phyloP scores from a whole-genome alignment of 495 filamentous ascomycete genomes.

The Copromyces sp. region DNA sequence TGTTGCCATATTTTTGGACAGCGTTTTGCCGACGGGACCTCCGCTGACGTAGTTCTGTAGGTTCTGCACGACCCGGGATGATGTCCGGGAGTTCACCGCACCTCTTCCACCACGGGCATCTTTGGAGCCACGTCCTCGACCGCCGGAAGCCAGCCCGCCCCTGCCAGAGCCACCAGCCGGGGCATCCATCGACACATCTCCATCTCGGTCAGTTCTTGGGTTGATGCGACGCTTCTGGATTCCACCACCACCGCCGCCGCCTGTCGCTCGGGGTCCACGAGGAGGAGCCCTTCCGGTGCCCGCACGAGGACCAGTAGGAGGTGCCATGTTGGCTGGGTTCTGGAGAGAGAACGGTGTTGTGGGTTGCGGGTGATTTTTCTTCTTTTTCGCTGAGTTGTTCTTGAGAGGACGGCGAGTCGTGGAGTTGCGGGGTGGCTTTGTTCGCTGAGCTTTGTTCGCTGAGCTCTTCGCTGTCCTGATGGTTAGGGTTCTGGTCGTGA shows the following conservation, averaged over 20 bases:
- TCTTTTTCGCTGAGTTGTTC: background rate
- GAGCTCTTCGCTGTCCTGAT: background rate
- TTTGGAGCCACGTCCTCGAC: constrained; percentile 19
- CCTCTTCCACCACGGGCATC: constrained; percentile 2
- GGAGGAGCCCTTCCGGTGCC: constrained; percentile 4
- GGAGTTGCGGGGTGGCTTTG: background rate
- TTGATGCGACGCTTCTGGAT: constrained; percentile 55
- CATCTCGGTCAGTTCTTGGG: constrained; percentile 60
- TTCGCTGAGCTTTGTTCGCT: background rate
- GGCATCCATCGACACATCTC: constrained; percentile 71
- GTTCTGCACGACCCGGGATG: constrained; percentile 15
- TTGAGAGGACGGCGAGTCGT: background rate
- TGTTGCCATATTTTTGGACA: constrained; percentile 18
- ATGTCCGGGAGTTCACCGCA: constrained; percentile 4
- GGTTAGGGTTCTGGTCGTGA: background rate
- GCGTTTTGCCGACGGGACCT: constrained; percentile 7
- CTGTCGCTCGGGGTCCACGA: background rate
- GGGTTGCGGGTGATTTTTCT: background rate
- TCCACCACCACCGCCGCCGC: constrained; percentile 38
- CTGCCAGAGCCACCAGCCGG: constrained; percentile 27
- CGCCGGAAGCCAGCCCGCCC: constrained; percentile 2
- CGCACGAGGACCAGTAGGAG: constrained; percentile 26
- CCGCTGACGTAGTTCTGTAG: constrained; percentile 5
- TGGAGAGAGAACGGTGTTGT: background rate
- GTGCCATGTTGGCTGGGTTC: constrained; percentile 24